Percentiles rank a stretch among this genome's conserved stretches.
Evolutionary conservation across 768 basidiomycete genomes (phyloP).

Genomic region (Hericium alpestre): DNA sequence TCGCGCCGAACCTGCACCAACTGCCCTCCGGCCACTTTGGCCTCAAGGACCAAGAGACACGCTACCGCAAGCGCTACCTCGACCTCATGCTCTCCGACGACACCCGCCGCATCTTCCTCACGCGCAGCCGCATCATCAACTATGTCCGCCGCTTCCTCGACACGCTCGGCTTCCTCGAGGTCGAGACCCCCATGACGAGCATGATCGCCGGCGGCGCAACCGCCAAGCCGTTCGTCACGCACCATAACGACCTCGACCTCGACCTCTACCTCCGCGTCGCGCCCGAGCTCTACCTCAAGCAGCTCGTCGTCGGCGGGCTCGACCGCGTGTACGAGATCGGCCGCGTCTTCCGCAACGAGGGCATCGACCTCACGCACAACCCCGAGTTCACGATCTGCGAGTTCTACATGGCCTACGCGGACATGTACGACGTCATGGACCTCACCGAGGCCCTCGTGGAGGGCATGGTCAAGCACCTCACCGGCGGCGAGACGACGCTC

Average conservation of each 20-base stretch:
- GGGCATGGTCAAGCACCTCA: slow-evolving; percentile 82
- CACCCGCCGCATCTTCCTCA: slow-evolving; percentile 84
- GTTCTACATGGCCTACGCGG: slow-evolving; percentile 99
- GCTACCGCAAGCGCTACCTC: slow-evolving; percentile 97
- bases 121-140: slow-evolving; percentile 82
- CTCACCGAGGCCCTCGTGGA: slow-evolving; percentile 86
- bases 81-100: slow-evolving; percentile 92
- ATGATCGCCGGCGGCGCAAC: slow-evolving; percentile 95
- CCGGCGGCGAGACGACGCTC: slow-evolving; percentile 68
- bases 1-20: slow-evolving; percentile 94
- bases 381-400: slow-evolving; percentile 99
- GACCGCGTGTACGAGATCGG: slow-evolving; percentile 99
- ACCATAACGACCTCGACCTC: slow-evolving; percentile 96
- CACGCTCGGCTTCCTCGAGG: slow-evolving; percentile 89
- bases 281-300: slow-evolving; percentile 95
- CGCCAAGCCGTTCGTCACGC: slow-evolving; percentile 97
- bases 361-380: slow-evolving; percentile 98
- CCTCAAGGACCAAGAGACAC: slow-evolving; percentile 92
- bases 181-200: slow-evolving; percentile 97
- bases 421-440: slow-evolving; percentile 98
- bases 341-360: slow-evolving; percentile 95
- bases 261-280: slow-evolving; percentile 96
- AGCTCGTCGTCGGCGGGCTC: slow-evolving; percentile 92
- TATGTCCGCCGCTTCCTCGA: slow-evolving; percentile 89
- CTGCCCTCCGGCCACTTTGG: slow-evolving; percentile 88